A percentile compares a stretch with the other conserved stretches of the same genome.
Conservation (phyloP, 1,284 basidiomycete genomes). For the Naganishia liquefaciens region DNA sequence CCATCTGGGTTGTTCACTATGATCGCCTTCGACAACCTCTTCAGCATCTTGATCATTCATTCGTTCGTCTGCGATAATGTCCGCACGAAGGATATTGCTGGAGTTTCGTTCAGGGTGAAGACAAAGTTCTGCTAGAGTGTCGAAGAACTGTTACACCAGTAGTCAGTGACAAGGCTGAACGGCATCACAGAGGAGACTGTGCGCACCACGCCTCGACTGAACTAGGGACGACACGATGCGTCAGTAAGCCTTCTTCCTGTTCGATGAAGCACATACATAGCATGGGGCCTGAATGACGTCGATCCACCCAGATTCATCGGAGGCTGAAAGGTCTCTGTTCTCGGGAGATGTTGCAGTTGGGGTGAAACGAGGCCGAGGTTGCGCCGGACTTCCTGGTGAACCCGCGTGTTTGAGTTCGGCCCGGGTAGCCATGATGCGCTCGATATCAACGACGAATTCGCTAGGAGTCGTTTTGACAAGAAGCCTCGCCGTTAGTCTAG, state of each 20-base stretch:
- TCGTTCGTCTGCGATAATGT: conserved; percentile 36
- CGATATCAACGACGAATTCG: too few species aligned
- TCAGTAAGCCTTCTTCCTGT: neutral
- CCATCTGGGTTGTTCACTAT: neutral
- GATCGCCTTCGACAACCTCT: neutral
- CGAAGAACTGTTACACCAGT: conserved; percentile 26
- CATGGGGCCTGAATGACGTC: conserved; percentile 25
- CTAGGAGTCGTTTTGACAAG: too few species aligned
- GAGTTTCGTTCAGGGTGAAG: conserved; percentile 53
- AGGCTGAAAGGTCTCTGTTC: conserved; percentile 13
- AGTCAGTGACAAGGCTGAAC: neutral
- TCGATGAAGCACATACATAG: conserved; percentile 12
- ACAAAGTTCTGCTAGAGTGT: conserved; percentile 28
- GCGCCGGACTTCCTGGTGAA: neutral
- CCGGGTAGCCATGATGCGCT: too few species aligned
- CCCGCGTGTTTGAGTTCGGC: neutral
- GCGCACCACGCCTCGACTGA: conserved; percentile 5
- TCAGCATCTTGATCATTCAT: neutral
- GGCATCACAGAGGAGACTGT: neutral
- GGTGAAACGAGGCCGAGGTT: conserved; percentile 14
- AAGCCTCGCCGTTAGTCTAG: too few species aligned
- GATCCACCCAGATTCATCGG: conserved; percentile 32
- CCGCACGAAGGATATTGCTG: conserved; percentile 48
- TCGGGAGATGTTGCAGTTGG: conserved; percentile 1
- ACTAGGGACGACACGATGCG: neutral